phyloP scores from a whole-genome alignment of 495 filamentous ascomycete species.

The Penicillium bovifimosum region DNA sequence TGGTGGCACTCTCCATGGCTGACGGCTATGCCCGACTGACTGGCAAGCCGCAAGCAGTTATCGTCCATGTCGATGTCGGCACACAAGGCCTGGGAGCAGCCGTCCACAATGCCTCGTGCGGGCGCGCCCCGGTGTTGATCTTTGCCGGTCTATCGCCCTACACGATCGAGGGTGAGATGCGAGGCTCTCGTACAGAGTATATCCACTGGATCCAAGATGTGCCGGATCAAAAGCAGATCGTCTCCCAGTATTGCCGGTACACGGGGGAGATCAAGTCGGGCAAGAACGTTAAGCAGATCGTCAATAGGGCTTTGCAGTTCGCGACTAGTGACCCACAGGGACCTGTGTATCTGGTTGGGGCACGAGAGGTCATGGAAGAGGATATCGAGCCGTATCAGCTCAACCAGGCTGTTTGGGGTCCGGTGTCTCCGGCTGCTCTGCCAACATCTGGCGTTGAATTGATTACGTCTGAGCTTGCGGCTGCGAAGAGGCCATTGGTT shows the following conservation, averaged over 20 bases:
- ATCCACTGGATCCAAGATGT: slow-evolving; percentile 99
- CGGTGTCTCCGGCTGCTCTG: slow-evolving; percentile 71
- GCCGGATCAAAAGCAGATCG: slow-evolving; percentile 87
- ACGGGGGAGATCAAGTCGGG: slow-evolving; percentile 84
- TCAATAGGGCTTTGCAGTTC: slow-evolving; percentile 85
- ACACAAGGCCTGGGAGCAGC: slow-evolving; percentile 89
- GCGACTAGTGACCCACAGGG: slow-evolving; percentile 76
- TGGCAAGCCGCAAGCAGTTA: slow-evolving; percentile 80
- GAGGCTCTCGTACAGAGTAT: slow-evolving; percentile 85
- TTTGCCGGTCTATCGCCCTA: slow-evolving; percentile 89
- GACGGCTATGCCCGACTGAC: slow-evolving; percentile 90
- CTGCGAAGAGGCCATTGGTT: slow-evolving; percentile 69
- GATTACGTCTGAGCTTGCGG: slow-evolving; percentile 65
- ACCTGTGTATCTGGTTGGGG: slow-evolving; percentile 79
- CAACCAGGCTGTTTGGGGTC: slow-evolving; percentile 67
- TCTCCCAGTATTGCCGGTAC: slow-evolving; percentile 93
- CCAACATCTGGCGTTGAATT: slow-evolving; percentile 56
- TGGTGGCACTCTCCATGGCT: slow-evolving; percentile 96
- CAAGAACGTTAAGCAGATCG: slow-evolving; percentile 92
- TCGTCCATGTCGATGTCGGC: slow-evolving; percentile 94
- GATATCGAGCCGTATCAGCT: slow-evolving; percentile 79
- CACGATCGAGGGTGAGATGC: slow-evolving; percentile 85
- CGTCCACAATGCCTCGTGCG: slow-evolving; percentile 85
- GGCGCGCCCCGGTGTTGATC: slow-evolving; percentile 80
- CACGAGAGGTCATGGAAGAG: slow-evolving; percentile 88